These are phyloP conservation scores for Heliocybe sulcata DNA, from an alignment of 1,284 basidiomycete genomes.

Conservation along the genomic window DNA sequence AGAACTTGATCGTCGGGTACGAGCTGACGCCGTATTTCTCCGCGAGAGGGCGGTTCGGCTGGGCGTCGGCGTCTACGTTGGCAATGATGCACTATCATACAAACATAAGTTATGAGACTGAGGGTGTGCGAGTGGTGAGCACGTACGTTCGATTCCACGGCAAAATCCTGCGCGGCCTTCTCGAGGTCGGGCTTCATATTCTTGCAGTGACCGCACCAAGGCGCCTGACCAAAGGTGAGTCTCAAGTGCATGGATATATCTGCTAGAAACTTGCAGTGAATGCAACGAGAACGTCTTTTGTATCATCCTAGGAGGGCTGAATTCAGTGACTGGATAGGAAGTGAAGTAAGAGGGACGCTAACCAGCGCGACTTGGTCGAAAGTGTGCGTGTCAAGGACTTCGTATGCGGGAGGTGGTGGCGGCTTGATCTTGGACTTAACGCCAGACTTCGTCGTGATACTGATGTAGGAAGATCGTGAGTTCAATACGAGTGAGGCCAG, in stretches of 20 bases:
- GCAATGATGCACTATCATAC: conserved; percentile 70
- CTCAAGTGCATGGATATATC: conserved; percentile 5
- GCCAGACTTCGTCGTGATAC: conserved; percentile 69
- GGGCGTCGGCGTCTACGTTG: conserved; percentile 86
- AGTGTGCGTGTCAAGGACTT: conserved; percentile 62
- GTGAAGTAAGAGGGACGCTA: conserved; percentile 15
- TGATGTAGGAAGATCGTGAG: conserved; percentile 19
- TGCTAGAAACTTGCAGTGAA: conserved; percentile 56
- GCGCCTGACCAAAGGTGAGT: conserved; percentile 36
- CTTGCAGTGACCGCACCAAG: conserved; percentile 90
- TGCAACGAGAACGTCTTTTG: conserved; percentile 84
- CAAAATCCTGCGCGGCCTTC: conserved; percentile 78
- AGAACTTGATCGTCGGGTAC: conserved; percentile 95
- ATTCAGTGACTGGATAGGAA: conserved; percentile 6
- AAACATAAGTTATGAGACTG: not conserved
- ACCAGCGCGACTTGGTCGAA: conserved; percentile 76
- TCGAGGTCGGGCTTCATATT: conserved; percentile 84
- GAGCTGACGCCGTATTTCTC: conserved; percentile 65
- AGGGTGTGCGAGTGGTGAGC: no score
- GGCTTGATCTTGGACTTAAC: conserved; percentile 83
- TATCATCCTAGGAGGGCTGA: conserved; percentile 42
- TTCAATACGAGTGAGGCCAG: conserved; percentile 3
- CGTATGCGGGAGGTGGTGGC: conserved; percentile 70
- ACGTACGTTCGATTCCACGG: conserved; percentile 66
- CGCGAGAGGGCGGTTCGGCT: conserved; percentile 73